These are phyloP conservation scores for Rosa rugosa DNA, from an alignment of 306 rosid species.

Conservation along the genomic window DNA sequence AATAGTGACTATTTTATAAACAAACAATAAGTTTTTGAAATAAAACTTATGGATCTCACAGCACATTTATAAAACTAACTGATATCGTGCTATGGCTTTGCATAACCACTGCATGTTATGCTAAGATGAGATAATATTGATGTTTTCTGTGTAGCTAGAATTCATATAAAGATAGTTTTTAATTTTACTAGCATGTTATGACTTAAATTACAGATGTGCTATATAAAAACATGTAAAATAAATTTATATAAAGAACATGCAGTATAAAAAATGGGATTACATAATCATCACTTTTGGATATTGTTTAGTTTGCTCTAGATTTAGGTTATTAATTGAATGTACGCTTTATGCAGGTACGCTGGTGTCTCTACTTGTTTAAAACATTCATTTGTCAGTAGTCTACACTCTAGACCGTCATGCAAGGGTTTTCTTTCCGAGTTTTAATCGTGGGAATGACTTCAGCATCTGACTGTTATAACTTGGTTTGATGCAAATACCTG, in stretches of 20 bases:
- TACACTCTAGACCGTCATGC: not conserved
- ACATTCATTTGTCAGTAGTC: not conserved
- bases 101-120: not conserved
- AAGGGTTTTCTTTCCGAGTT: not conserved
- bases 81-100: not conserved
- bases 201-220: not conserved
- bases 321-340: not conserved
- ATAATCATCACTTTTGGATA: not conserved
- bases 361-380: slow-evolving; percentile 22
- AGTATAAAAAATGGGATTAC: not conserved
- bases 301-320: not conserved
- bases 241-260: not conserved
- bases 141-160: not conserved
- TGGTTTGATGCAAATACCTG: not conserved
- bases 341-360: slow-evolving; percentile 24
- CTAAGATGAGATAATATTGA: not conserved
- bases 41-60: not conserved
- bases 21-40: not conserved
- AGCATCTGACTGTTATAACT: not conserved
- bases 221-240: not conserved
- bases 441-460: not conserved
- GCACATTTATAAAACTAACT: not conserved
- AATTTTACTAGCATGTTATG: not conserved
- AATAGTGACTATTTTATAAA: not conserved
- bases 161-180: not conserved